Percentiles rank a stretch among this genome's conserved stretches.
Conservation (phyloP, 23 red algal species). For the Pyropia yezoensis region DNA sequence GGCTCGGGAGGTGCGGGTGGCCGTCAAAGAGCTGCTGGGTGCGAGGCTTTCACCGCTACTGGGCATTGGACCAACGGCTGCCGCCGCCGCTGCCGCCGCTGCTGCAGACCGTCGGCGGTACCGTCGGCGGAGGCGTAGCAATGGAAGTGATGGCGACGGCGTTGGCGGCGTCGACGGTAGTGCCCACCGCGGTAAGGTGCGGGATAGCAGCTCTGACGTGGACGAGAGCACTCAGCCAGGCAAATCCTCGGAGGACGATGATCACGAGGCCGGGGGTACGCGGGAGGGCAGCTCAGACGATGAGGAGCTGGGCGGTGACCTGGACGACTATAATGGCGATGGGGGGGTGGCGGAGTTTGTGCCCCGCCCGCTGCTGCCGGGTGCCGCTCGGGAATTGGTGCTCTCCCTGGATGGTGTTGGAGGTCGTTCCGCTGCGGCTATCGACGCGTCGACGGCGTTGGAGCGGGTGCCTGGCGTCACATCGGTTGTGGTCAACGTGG, state of each 20-base stretch:
- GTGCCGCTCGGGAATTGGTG: neutral
- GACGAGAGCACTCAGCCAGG: too few species aligned
- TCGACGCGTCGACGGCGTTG: constrained; percentile 1
- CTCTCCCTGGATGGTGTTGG: neutral
- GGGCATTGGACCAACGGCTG: too few species aligned
- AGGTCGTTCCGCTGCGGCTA: neutral
- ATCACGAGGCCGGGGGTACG: too few species aligned
- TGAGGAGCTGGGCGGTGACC: too few species aligned
- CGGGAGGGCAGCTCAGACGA: too few species aligned
- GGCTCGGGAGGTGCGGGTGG: constrained; percentile 41
- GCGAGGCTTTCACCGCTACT: constrained; percentile 5
- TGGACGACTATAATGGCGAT: too few species aligned
- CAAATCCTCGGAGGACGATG: too few species aligned
- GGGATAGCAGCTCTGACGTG: too few species aligned
- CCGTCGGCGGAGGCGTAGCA: too few species aligned
- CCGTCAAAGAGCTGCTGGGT: constrained; percentile 31
- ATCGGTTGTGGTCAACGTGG: neutral
- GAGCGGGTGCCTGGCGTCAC: neutral
- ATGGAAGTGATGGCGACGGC: too few species aligned
- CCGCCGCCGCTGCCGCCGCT: too few species aligned
- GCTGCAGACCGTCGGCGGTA: too few species aligned
- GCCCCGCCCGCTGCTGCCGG: neutral
- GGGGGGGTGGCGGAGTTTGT: neutral
- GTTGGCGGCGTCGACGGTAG: neutral
- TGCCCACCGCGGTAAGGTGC: neutral